Conservation (phyloP, 805 yeast genomes). For the Cyberlindnera americana region DNA sequence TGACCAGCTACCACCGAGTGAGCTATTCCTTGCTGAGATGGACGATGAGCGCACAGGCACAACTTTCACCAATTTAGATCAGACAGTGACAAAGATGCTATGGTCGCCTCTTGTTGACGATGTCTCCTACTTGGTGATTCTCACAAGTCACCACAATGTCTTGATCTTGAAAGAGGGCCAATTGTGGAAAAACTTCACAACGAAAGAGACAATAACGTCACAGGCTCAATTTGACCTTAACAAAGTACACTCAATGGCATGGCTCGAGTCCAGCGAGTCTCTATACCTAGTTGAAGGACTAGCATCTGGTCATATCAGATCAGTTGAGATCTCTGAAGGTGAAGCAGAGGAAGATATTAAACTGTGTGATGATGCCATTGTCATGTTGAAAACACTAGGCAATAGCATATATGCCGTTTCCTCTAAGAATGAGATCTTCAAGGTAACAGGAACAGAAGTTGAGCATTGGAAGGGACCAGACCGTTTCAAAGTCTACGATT, state of each 20-base stretch:
- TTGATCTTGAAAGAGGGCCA: slow-evolving; percentile 16
- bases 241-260: slow-evolving; percentile 19
- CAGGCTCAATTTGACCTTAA: slow-evolving; percentile 18
- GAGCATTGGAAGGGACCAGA: slow-evolving; percentile 7
- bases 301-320: slow-evolving; percentile 20
- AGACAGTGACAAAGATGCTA: slow-evolving; percentile 8
- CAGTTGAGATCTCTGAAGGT: slow-evolving; percentile 1
- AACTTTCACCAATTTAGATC: slow-evolving; percentile 15
- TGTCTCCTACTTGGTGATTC: slow-evolving; percentile 18
- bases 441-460: slow-evolving; percentile 1
- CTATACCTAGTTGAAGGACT: slow-evolving; percentile 18
- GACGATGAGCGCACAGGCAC: slow-evolving; percentile 22
- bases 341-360: slow-evolving; percentile 1
- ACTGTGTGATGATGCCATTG: slow-evolving; percentile 15
- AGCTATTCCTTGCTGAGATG: slow-evolving; percentile 10
- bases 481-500: slow-evolving; percentile 22
- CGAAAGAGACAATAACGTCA: slow-evolving; percentile 1
- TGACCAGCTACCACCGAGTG: slow-evolving; percentile 14
- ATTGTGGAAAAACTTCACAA: slow-evolving; percentile 15
- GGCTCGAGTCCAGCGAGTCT: slow-evolving; percentile 12
- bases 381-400: slow-evolving; percentile 8
- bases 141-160: slow-evolving; percentile 21
- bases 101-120: slow-evolving; percentile 26
- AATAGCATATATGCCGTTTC: slow-evolving; percentile 13
- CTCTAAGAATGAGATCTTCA: slow-evolving; percentile 20